Evolutionary conservation across 2,329 filamentous ascomycete genomes (phyloP), one percentile per base, ranked within the genome.

Genomic region (Paraconiothyrium sp.): DNA sequence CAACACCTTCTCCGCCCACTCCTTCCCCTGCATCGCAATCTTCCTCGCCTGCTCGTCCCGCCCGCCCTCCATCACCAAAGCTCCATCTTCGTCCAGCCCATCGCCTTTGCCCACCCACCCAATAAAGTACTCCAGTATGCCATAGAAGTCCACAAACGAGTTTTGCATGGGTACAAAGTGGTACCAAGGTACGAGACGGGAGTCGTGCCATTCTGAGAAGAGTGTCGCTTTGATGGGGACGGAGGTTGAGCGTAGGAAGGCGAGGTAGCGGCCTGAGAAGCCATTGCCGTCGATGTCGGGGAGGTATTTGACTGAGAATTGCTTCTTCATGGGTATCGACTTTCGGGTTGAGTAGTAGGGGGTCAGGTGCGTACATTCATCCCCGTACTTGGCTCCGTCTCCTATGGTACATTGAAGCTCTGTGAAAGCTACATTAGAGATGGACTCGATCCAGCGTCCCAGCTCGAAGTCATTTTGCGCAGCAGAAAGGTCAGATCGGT

Each of bases 101-200:
- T 27, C 10, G 14, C 41, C 50, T 9, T 22, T 22, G 3, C 35
- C 11, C 4, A 54, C 16, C 8, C 34, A 14, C 20, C 50, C 50
- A 22, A 92, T 72, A 70, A 94, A 93, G 72, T 92, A 94, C 60
- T 90, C 87, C 83, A 93, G 84, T 58, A 92, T 88, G 41, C 86
- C 88, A 63, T 88, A 93, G 69, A 91, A 85, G 67, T 94, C 92
- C 35, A 85, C 81, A 69, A 89, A 93, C 1, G 88, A 85, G 71
- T 87, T 91, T 73, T 93, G 90, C 86, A 94, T 89, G n/a, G 92
- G 92, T 2, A 93, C 89, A 69, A 92, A 94, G 77, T 94, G 92
- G 70, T 88, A 88, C 92, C 92, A 95, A 0, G 90, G 84, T 2
- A 92, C 82, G 1, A 94, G 82, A 68, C 74, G 82, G 70, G 66